Conservation (phyloP, 2,329 filamentous ascomycete genomes). For the Thermomyces lanuginosus region DNA sequence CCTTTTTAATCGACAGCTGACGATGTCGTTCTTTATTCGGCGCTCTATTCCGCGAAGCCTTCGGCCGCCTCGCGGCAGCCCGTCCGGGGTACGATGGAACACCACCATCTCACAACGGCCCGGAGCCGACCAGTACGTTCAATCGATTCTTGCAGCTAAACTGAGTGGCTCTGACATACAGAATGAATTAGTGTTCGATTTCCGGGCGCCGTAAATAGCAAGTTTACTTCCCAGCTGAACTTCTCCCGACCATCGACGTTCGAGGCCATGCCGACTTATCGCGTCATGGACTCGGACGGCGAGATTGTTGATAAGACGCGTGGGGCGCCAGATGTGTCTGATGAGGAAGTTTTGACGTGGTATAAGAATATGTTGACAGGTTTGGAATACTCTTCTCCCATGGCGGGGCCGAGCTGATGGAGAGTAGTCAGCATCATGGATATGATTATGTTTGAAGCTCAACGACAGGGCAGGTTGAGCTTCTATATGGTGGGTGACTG, state of each 20-base stretch:
- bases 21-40: too few relatives aligned
- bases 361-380: conserved; percentile 49
- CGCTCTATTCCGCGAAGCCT: too few relatives aligned
- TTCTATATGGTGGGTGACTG: conserved; percentile 71
- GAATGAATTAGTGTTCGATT: conserved; percentile 44
- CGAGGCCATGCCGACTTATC: conserved; percentile 73
- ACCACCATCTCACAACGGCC: conserved; percentile 40
- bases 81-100: conserved; percentile 32
- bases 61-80: too few relatives aligned
- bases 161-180: conserved; percentile 3
- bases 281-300: conserved; percentile 79
- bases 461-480: conserved; percentile 78
- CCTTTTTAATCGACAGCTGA: too few relatives aligned
- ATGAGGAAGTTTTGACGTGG: conserved; percentile 43
- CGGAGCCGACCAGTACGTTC: conserved; percentile 41
- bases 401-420: conserved; percentile 6
- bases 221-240: conserved; percentile 64
- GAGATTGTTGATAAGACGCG: conserved; percentile 59
- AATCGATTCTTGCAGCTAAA: not conserved
- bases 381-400: conserved; percentile 12
- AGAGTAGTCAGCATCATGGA: conserved; percentile 66
- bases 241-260: conserved; percentile 61
- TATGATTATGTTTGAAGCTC: conserved; percentile 92
- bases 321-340: conserved; percentile 46
- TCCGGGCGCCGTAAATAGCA: conserved; percentile 86